phyloP scores from a whole-genome alignment of 768 basidiomycete species.

The Wakefieldia striispora region DNA sequence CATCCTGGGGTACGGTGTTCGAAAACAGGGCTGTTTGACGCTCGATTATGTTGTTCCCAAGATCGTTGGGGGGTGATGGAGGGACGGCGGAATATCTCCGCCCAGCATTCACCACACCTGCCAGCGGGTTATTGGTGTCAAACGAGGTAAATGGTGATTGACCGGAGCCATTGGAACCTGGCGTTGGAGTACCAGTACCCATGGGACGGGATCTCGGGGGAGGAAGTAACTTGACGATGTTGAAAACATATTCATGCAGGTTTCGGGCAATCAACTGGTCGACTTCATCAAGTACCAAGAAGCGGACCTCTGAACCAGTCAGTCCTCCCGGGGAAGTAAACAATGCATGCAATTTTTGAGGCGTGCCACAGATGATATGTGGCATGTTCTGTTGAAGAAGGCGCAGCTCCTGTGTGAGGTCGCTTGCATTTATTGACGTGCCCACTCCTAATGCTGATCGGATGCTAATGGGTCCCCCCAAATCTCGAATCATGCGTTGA shows the following conservation, averaged over 20 bases:
- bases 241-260: constrained; percentile 91
- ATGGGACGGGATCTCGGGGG: constrained; percentile 69
- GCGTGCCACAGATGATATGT: constrained; percentile 95
- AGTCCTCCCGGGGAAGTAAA: constrained; percentile 81
- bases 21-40: constrained; percentile 95
- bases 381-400: constrained; percentile 89
- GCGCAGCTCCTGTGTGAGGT: constrained; percentile 73
- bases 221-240: constrained; percentile 91
- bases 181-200: constrained; percentile 35
- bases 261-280: constrained; percentile 98
- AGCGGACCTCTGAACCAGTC: constrained; percentile 79
- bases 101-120: constrained; percentile 37
- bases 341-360: constrained; percentile 91
- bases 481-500: constrained; percentile 89
- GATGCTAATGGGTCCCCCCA: constrained; percentile 91
- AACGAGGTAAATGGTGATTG: constrained; percentile 46
- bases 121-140: constrained; percentile 39
- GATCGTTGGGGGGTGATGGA: constrained; percentile 44
- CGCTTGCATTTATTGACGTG: constrained; percentile 57
- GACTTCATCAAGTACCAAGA: constrained; percentile 95
- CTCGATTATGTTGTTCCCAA: constrained; percentile 48
- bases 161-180: constrained; percentile 30
- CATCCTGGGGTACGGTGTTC: constrained; percentile 97
- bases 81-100: constrained; percentile 62
- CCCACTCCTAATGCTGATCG: constrained; percentile 88